Conservation (phyloP, 371 early-diverging fungal genomes). For the Basidiobolus meristosporus region DNA sequence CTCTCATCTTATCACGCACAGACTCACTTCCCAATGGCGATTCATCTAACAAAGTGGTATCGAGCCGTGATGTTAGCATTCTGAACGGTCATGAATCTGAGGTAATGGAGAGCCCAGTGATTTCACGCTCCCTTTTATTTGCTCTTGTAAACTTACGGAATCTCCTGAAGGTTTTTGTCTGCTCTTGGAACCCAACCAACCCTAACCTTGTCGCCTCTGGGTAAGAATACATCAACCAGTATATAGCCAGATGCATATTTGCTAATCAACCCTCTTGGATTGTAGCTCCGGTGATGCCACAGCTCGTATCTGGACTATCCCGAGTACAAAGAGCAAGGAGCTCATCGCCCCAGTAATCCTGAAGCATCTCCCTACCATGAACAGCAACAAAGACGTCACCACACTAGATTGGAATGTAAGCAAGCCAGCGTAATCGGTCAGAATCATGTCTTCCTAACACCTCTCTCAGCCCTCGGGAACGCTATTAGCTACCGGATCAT, state of each 20-base stretch:
- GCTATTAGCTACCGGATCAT: constrained; percentile 77
- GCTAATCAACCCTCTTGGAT: constrained; percentile 3
- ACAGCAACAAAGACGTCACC: constrained; percentile 46
- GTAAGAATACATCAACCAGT: constrained; percentile 13
- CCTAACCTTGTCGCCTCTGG: constrained; percentile 65
- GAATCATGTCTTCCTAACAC: background rate
- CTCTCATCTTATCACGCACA: no score
- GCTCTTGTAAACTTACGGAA: no score
- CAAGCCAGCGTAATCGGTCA: background rate
- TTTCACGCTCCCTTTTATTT: no score
- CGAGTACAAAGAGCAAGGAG: constrained; percentile 10
- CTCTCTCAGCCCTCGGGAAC: constrained; percentile 45
- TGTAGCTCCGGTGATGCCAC: constrained; percentile 68
- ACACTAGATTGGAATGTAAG: constrained; percentile 84
- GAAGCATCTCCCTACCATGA: constrained; percentile 28
- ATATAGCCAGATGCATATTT: constrained; percentile 1
- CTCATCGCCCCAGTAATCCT: constrained; percentile 24
- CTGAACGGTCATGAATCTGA: constrained; percentile 49
- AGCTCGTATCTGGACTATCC: constrained; percentile 65
- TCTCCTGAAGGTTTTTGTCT: constrained; percentile 36
- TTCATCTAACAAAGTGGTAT: background rate
- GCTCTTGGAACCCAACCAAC: constrained; percentile 67
- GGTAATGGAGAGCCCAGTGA: no score
- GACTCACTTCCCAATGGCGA: no score
- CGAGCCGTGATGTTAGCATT: constrained; percentile 10